A percentile compares a stretch with the other conserved stretches of the same genome.
These are phyloP conservation scores for sorghum (Sorghum bicolor) DNA, from an alignment of 176 grass and related monocot species.

Conservation along the genomic window Sorghum_bicolor_NCBIv3 NC_012870.2:25861001-25861500, in stretches of 20 bases:
- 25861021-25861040: no score
- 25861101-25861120: not conserved
- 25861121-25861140: not conserved
- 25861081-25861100: no score
- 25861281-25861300: not conserved
- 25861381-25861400: not conserved
- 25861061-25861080: no score
- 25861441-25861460: not conserved
- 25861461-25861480: not conserved
- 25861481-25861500: no score
- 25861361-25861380: not conserved
- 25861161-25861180: not conserved
- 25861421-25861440: no score
- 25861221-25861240: not conserved
- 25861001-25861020: not conserved
- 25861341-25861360: not conserved
- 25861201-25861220: not conserved
- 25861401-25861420: no score
- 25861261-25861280: not conserved
- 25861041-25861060: no score
- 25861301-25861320: not conserved
- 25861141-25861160: not conserved
- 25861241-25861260: not conserved
- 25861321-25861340: not conserved
- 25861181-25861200: not conserved